Evolutionary conservation across 495 filamentous ascomycete genomes (phyloP).

Genomic region (Penicillium crystallinum): DNA sequence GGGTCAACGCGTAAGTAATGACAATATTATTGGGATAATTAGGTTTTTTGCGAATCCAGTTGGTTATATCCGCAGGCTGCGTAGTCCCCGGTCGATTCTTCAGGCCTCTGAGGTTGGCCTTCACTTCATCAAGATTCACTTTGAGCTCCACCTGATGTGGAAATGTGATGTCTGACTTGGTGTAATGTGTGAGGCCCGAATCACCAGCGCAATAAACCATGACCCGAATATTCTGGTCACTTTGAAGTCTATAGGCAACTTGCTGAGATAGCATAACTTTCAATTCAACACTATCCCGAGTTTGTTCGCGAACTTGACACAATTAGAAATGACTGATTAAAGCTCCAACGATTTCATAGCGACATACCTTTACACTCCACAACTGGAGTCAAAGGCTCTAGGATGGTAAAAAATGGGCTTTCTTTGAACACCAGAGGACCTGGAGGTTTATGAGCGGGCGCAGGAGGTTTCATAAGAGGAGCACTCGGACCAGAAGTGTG

Average conservation of each 20-base stretch:
- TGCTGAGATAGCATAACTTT: conserved; percentile 49
- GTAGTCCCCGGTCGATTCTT: conserved; percentile 96
- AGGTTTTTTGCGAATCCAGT: conserved; percentile 60
- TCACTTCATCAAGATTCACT: conserved; percentile 80
- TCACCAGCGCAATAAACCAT: conserved; percentile 79
- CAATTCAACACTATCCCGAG: conserved; percentile 47
- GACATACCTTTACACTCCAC: conserved; percentile 63
- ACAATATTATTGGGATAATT: conserved; percentile 70
- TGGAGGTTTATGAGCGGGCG: conserved; percentile 21
- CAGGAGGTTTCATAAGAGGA: neutral
- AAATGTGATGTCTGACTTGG: conserved; percentile 71
- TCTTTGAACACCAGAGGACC: conserved; percentile 57
- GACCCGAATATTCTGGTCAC: conserved; percentile 53
- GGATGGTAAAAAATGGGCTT: conserved; percentile 70
- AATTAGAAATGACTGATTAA: conserved; percentile 9
- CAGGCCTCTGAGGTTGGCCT: conserved; percentile 82
- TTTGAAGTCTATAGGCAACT: conserved; percentile 43
- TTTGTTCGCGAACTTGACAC: conserved; percentile 44
- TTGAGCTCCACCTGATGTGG: conserved; percentile 89
- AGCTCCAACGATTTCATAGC: neutral
- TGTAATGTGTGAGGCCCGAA: conserved; percentile 49
- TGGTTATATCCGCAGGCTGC: conserved; percentile 84
- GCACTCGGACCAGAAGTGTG: conserved; percentile 29
- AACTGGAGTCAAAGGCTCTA: conserved; percentile 55
- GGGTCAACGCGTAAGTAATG: conserved; percentile 88